Evolutionary conservation across 139 green algal species (phyloP).

Genomic region (Pedinophyceae sp.): DNA sequence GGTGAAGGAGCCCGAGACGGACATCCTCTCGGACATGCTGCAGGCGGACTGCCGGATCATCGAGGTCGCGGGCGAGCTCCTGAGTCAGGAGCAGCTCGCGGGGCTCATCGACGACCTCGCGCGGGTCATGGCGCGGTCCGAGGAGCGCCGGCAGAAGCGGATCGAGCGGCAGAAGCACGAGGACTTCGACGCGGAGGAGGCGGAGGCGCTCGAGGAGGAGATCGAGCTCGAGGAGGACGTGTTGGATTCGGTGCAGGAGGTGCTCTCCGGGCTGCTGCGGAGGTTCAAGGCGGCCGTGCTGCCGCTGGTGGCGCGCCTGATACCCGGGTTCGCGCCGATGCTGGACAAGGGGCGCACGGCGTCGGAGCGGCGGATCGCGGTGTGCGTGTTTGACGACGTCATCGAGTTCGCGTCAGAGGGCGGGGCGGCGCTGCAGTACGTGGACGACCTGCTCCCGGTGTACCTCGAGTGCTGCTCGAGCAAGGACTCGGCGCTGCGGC

Average conservation of each 20-base stretch:
- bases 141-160: conserved; percentile 43
- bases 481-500: conserved; percentile 54
- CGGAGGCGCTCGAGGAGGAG: conserved; percentile 74
- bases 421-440: conserved; percentile 19
- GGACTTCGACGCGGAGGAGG: conserved; percentile 94
- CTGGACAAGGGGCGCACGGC: conserved; percentile 29
- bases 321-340: conserved; percentile 47
- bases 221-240: conserved; percentile 81
- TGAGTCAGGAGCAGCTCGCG: conserved; percentile 26
- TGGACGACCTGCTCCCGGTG: conserved; percentile 40
- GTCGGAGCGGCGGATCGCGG: conserved; percentile 68
- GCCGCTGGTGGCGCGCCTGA: conserved; percentile 65
- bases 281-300: conserved; percentile 55
- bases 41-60: conserved; percentile 49
- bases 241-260: conserved; percentile 47
- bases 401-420: conserved; percentile 4
- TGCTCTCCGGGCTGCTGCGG: conserved; percentile 52
- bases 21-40: conserved; percentile 42
- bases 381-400: conserved; percentile 32
- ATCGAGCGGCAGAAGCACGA: conserved; percentile 36
- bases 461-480: conserved; percentile 34
- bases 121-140: conserved; percentile 33
- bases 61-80: conserved; percentile 25
- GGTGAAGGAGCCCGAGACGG: conserved; percentile 47
- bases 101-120: conserved; percentile 29